A percentile compares a stretch with the other conserved stretches of the same genome.
Evolutionary conservation across 495 filamentous ascomycete species (phyloP).

Genomic region (Penicillium dipodomyicola): DNA sequence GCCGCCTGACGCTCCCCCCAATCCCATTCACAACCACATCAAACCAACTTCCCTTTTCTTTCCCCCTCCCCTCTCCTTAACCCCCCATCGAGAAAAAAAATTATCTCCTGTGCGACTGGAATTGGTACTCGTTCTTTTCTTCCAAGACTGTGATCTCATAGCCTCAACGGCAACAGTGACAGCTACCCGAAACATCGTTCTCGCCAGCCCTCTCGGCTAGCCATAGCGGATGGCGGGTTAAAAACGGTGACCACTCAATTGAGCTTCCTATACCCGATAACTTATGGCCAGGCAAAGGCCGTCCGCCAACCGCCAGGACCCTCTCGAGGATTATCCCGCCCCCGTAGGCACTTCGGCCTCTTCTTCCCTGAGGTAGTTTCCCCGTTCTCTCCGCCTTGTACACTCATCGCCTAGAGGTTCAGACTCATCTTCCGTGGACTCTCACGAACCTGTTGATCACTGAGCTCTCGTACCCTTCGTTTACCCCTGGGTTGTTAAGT

Average conservation of each 20-base stretch:
- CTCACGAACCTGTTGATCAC: neutral
- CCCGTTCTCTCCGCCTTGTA: slow-evolving; percentile 18
- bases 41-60: slow-evolving; percentile 14
- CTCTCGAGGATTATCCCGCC: slow-evolving; percentile 47
- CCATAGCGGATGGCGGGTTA: slow-evolving; percentile 49
- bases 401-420: neutral
- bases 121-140: neutral
- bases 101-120: neutral
- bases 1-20: slow-evolving; percentile 42
- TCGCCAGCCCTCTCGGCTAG: slow-evolving; percentile 23
- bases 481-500: neutral
- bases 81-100: neutral
- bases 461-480: neutral
- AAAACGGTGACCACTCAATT: slow-evolving; percentile 38
- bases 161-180: slow-evolving; percentile 16
- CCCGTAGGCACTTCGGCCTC: slow-evolving; percentile 43
- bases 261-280: slow-evolving; percentile 40
- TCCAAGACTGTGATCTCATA: slow-evolving; percentile 6
- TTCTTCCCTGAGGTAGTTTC: slow-evolving; percentile 49
- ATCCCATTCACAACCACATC: slow-evolving; percentile 33
- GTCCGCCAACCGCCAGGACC: slow-evolving; percentile 48
- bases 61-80: neutral
- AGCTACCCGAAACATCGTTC: slow-evolving; percentile 11
- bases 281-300: slow-evolving; percentile 54
- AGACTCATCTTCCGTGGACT: neutral